Conservation (phyloP, 352 stramenopile genomes). For the Elongisporangium prolatum region DNA sequence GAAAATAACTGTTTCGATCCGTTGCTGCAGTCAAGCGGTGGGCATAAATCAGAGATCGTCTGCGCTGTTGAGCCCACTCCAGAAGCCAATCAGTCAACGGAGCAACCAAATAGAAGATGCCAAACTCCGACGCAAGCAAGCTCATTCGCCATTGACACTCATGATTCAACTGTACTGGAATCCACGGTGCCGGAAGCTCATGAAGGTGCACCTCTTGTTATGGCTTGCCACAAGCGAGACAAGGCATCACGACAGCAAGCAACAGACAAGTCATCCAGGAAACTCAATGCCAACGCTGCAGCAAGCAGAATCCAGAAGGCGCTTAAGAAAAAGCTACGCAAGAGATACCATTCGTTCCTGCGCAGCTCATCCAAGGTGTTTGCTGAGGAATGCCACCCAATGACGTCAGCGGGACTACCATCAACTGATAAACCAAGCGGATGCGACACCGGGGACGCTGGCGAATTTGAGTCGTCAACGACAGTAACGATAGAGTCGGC, state of each 20-base stretch:
- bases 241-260: neutral
- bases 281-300: constrained; percentile 15
- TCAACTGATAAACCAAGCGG: no score
- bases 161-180: no score
- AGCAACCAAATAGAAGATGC: no score
- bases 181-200: neutral
- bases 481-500: neutral
- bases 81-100: no score
- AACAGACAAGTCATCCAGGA: constrained; percentile 1
- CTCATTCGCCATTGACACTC: no score
- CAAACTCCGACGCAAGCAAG: no score
- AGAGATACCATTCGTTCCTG: constrained; percentile 30
- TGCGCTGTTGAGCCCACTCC: no score
- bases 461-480: neutral
- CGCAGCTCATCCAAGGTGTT: constrained; percentile 41
- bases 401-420: neutral
- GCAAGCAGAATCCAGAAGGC: constrained; percentile 42
- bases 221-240: constrained; percentile 1
- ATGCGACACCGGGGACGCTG: no score
- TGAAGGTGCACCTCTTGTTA: neutral
- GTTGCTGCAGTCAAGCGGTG: no score
- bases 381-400: constrained; percentile 12
- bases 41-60: no score
- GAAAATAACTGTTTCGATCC: no score
- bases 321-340: constrained; percentile 32